Conservation (phyloP, 306 rosid genomes). For the Prunus kanzakura region DNA sequence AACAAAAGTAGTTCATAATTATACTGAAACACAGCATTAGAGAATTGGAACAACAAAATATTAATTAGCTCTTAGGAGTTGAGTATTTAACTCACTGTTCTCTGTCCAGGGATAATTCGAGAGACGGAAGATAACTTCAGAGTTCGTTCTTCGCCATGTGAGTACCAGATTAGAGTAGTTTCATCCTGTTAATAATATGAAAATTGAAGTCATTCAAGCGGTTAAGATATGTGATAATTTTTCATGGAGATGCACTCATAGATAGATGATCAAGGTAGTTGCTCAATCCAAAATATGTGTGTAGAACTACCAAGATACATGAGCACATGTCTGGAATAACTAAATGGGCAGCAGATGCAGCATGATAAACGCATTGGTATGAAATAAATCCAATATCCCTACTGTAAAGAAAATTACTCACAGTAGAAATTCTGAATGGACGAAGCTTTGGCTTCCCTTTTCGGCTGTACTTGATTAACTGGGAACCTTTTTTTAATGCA, state of each 20-base stretch:
- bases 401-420: conserved; percentile 33
- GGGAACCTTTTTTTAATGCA: conserved; percentile 74
- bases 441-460: conserved; percentile 83
- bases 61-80: not conserved
- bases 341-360: not conserved
- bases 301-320: not conserved
- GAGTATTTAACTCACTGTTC: conserved; percentile 77
- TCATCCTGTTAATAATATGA: conserved; percentile 69
- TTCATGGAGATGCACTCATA: conserved; percentile 7
- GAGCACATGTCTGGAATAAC: not conserved
- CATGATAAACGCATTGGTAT: not conserved
- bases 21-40: not conserved
- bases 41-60: not conserved
- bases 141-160: conserved; percentile 69
- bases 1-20: not conserved
- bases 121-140: conserved; percentile 58
- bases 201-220: conserved; percentile 39
- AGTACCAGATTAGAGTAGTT: conserved; percentile 73
- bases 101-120: conserved; percentile 76
- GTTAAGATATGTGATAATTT: conserved; percentile 7
- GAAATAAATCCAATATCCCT: not conserved
- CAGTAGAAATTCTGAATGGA: conserved; percentile 78
- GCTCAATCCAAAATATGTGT: not conserved
- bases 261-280: conserved; percentile 4
- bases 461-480: conserved; percentile 74